Conservation (phyloP, 305 asterid genomes). For the Vinca major region DNA sequence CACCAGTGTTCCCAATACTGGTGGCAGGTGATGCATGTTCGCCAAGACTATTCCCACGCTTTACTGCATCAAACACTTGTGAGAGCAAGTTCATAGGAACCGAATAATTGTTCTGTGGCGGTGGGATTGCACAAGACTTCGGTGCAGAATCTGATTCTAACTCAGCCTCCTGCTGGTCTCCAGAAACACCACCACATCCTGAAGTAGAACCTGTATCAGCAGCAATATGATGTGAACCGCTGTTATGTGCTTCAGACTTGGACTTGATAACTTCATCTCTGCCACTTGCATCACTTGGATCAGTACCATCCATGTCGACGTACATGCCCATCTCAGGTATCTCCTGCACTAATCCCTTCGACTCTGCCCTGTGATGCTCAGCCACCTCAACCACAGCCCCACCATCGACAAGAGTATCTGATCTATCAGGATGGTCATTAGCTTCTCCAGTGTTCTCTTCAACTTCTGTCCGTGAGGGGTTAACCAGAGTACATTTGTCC, state of each 20-base stretch:
- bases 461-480: constrained; percentile 8
- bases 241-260: constrained; percentile 21
- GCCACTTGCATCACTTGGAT: constrained; percentile 25
- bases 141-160: constrained; percentile 22
- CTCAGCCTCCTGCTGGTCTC: constrained; percentile 21
- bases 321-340: constrained; percentile 17
- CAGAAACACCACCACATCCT: constrained; percentile 27
- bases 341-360: constrained; percentile 19
- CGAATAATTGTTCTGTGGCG: constrained; percentile 26
- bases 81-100: constrained; percentile 31
- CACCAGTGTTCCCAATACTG: constrained; percentile 25
- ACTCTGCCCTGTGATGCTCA: constrained; percentile 27
- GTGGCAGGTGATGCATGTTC: constrained; percentile 25
- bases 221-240: constrained; percentile 25
- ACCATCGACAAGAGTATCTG: constrained; percentile 22
- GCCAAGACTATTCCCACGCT: constrained; percentile 34
- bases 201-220: constrained; percentile 25
- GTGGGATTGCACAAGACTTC: constrained; percentile 26
- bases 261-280: constrained; percentile 19
- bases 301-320: constrained; percentile 25
- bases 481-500: constrained; percentile 19
- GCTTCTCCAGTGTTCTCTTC: constrained; percentile 17
- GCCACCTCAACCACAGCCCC: constrained; percentile 24
- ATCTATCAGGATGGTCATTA: constrained; percentile 24
- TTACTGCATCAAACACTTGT: constrained; percentile 37